phyloP scores from a whole-genome alignment of 2,329 filamentous ascomycete genomes.

The Dactylellina parvicollis region DNA sequence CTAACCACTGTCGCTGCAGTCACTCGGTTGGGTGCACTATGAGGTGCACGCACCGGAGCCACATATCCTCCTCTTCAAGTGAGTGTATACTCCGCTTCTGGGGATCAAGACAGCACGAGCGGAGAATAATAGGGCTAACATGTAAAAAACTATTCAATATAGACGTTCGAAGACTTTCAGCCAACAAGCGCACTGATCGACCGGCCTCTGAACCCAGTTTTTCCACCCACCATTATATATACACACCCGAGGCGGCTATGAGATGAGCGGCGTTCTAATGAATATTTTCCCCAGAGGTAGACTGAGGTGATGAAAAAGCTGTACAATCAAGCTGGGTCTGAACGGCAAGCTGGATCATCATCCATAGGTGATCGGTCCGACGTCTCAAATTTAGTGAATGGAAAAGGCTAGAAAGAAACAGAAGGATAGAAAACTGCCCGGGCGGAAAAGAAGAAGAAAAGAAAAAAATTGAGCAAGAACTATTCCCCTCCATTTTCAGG shows the following conservation, averaged over 20 bases:
- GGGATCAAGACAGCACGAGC: neutral
- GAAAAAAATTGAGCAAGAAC: slow-evolving; percentile 8
- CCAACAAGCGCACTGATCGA: slow-evolving; percentile 14
- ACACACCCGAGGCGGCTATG: neutral
- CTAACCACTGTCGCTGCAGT: slow-evolving; percentile 51
- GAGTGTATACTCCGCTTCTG: slow-evolving; percentile 62
- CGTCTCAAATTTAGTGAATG: neutral
- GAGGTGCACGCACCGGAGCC: slow-evolving; percentile 99
- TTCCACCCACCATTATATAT: neutral
- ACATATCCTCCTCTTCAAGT: slow-evolving; percentile 99
- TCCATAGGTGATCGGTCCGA: neutral
- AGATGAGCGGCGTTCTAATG: neutral
- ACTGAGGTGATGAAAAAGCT: slow-evolving; percentile 1
- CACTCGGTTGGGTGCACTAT: slow-evolving; percentile 95
- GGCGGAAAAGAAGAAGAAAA: neutral
- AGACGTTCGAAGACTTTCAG: slow-evolving; percentile 49
- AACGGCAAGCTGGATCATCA: neutral
- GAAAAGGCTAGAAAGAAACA: neutral
- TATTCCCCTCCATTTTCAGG: slow-evolving; percentile 51
- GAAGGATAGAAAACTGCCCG: neutral
- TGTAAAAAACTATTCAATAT: neutral
- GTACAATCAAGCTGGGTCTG: neutral
- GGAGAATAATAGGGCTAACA: neutral
- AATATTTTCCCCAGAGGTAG: neutral
- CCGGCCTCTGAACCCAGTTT: neutral